Evolutionary conservation across 257 asterid species (phyloP).

Genomic region (Solanum rostratum): DNA sequence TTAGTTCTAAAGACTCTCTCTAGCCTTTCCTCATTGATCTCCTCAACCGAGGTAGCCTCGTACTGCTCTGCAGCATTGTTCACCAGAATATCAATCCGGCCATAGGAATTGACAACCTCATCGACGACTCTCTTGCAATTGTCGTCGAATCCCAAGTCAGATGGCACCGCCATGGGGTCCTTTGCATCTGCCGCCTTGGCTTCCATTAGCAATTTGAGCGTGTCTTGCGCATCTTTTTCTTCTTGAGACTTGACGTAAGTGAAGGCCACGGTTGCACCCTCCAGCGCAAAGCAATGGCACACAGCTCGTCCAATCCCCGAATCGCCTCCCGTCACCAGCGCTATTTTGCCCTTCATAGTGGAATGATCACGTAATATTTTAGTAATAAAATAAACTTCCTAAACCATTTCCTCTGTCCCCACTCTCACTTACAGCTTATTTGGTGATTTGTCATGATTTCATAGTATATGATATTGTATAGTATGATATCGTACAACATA

Average conservation of each 20-base stretch:
- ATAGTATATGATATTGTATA: too few relatives aligned
- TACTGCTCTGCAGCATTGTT: conserved; percentile 75
- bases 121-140: conserved; percentile 57
- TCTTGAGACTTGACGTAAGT: conserved; percentile 62
- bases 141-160: conserved; percentile 57
- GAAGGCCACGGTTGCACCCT: conserved; percentile 73
- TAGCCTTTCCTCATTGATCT: conserved; percentile 51
- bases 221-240: conserved; percentile 59
- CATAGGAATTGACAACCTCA: conserved; percentile 33
- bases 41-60: conserved; percentile 36
- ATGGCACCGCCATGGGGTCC: conserved; percentile 47
- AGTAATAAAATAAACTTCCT: background rate
- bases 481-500: too few relatives aligned
- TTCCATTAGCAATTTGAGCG: conserved; percentile 26
- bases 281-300: conserved; percentile 42
- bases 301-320: conserved; percentile 77
- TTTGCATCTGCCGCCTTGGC: conserved; percentile 37
- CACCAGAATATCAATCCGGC: conserved; percentile 52
- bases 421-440: background rate
- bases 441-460: too few relatives aligned
- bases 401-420: background rate
- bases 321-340: conserved; percentile 66
- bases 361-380: background rate
- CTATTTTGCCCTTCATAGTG: conserved; percentile 50
- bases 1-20: conserved; percentile 68